Base-by-base conservation (phyloP, 306 rosid genomes). In the Acmispon strigosus region DNA sequence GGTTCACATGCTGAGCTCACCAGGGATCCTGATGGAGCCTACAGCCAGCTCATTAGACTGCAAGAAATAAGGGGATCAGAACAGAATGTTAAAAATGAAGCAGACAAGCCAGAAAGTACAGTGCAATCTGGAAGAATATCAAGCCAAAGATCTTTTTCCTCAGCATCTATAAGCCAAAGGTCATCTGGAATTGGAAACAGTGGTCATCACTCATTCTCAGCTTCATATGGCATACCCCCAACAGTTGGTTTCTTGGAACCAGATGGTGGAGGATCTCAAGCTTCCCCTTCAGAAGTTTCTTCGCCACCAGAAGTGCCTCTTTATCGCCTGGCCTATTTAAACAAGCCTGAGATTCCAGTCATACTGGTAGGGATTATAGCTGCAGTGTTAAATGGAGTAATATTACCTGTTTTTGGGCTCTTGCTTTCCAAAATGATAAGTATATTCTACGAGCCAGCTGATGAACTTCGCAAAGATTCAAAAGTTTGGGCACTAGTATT, bases 261-360 rank as follows among this genome's bases (percentile, higher is more conserved):
- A 10, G 64, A 42, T 9, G 49, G 69, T 27, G 70, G 27, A 16
- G 83, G 29, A 52, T 49, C 80, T n/a, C 76, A 81, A 47, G 70
- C 41, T 74, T 54, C 71, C 24, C 50, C 70, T 68, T 37, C 81
- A 45, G 34, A 29, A 12, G 37, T 52, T 52, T 37, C 83, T 56
- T 75, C 79, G 81, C 76, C 12, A 36, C 80, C 81, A 32, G 64
- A 84, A 58, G 93, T 90, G 37, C 77, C 97, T n/a, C 86, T 90
- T 49, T 32, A 20, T 62, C 87, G 90, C 37, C 86, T 93, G 44
- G 96, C 96, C 12, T 59, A 55, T 64, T 83, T 93, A 52, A 93
- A 90, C 83, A 93, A 90, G 83, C 96, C 97, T 12, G 98, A 93
- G 78, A 78, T 84, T 76, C 89, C 87, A 39, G 80, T 86, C 18